These are phyloP conservation scores for Fusarium luffae DNA, from an alignment of 2,329 filamentous ascomycete genomes.

Conservation along the genomic window DNA sequence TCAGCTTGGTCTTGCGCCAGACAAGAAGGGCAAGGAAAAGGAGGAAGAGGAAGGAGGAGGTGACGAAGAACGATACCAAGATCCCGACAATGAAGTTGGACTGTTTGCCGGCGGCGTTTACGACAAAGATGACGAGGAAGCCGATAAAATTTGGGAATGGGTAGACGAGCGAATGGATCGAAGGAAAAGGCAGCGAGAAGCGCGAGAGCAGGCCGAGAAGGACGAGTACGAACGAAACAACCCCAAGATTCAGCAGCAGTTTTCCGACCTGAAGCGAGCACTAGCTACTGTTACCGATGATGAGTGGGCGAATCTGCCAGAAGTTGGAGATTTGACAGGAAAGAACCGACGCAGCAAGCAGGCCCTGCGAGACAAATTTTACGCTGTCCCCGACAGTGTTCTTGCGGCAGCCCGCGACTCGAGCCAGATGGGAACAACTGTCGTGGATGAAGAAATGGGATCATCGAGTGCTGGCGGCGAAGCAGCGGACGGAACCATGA, in stretches of 20 bases:
- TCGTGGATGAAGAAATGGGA: constrained; percentile 79
- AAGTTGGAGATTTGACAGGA: constrained; percentile 95
- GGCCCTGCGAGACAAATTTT: constrained; percentile 85
- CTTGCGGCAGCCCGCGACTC: constrained; percentile 86
- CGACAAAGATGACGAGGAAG: constrained; percentile 97
- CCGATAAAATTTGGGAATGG: constrained; percentile 93
- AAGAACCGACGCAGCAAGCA: constrained; percentile 90
- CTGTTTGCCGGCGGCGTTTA: constrained; percentile 96
- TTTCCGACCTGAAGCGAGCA: constrained; percentile 93
- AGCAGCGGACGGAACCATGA: constrained; percentile 86
- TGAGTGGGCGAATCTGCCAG: constrained; percentile 94
- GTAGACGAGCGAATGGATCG: constrained; percentile 98
- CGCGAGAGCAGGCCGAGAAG: constrained; percentile 87
- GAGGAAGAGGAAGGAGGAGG: constrained; percentile 80
- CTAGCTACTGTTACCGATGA: constrained; percentile 91
- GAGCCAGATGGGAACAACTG: constrained; percentile 84
- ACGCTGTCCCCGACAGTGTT: constrained; percentile 96
- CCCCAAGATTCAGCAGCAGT: constrained; percentile 97
- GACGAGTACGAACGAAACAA: constrained; percentile 98
- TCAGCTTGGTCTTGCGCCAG: constrained; percentile 76
- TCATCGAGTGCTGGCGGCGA: constrained; percentile 50
- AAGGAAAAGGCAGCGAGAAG: constrained; percentile 91
- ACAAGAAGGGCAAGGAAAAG: constrained; percentile 75
- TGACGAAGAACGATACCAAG: constrained; percentile 86
- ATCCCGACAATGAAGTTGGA: constrained; percentile 96